These are phyloP conservation scores for Zymoseptoria passerinii DNA, from an alignment of 2,329 filamentous ascomycete genomes.

Conservation along the genomic window DNA sequence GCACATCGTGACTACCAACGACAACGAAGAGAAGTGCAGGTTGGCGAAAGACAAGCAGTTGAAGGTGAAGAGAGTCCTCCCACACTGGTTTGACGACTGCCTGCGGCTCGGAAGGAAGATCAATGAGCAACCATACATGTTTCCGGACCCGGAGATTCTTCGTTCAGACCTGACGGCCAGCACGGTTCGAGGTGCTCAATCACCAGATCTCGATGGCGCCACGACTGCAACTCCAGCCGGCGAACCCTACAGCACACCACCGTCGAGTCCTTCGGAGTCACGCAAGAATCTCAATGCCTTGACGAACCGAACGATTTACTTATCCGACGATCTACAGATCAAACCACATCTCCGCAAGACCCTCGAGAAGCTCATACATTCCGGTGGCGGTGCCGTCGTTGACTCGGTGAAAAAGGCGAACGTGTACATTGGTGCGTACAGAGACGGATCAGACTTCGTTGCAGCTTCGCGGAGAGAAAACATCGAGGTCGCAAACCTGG, in stretches of 20 bases:
- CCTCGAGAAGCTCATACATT: slow-evolving; percentile 60
- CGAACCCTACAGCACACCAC: slow-evolving; percentile 35
- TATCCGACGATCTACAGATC: slow-evolving; percentile 67
- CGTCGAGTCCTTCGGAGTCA: slow-evolving; percentile 34
- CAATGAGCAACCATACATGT: slow-evolving; percentile 73
- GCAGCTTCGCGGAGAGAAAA: slow-evolving; percentile 67
- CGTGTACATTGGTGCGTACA: slow-evolving; percentile 80
- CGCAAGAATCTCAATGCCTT: slow-evolving; percentile 62
- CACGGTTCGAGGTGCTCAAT: slow-evolving; percentile 12
- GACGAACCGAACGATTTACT: slow-evolving; percentile 64
- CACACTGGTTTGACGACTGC: slow-evolving; percentile 98
- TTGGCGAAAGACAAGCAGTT: slow-evolving; percentile 56
- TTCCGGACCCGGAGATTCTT: slow-evolving; percentile 80
- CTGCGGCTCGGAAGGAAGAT: slow-evolving; percentile 87
- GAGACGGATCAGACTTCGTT: slow-evolving; percentile 71
- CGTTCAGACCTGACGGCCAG: slow-evolving; percentile 23
- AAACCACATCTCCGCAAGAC: slow-evolving; percentile 57
- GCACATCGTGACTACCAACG: slow-evolving; percentile 75
- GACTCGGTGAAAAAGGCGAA: slow-evolving; percentile 60
- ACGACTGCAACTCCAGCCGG: slow-evolving; percentile 40
- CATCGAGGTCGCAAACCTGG: slow-evolving; percentile 66
- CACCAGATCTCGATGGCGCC: slow-evolving; percentile 56
- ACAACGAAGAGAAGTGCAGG: slow-evolving; percentile 64
- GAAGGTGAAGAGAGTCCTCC: slow-evolving; percentile 75
- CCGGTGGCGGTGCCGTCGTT: slow-evolving; percentile 63